A percentile compares a stretch with the other conserved stretches of the same genome.
phyloP scores from a whole-genome alignment of 495 filamentous ascomycete genomes.

The Penicillium goetzii region DNA sequence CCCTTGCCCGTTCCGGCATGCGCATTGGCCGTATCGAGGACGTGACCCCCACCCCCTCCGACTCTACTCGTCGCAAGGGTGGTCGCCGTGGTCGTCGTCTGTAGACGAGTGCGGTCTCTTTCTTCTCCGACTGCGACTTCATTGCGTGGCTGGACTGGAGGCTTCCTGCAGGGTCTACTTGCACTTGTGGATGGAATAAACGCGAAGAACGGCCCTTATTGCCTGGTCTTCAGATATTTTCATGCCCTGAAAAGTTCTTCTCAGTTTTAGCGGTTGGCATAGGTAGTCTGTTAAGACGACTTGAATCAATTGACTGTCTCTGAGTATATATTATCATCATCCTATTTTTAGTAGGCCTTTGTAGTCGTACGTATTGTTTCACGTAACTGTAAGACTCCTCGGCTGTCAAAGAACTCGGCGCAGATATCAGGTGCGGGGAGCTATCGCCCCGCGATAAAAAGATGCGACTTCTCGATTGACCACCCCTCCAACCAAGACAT shows the following conservation, averaged over 20 bases:
- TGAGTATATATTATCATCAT: constrained; percentile 14
- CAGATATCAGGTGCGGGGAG: constrained; percentile 17
- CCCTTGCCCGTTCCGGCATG: constrained; percentile 97
- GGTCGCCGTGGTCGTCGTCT: constrained; percentile 99
- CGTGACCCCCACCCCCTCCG: constrained; percentile 97
- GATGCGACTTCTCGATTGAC: constrained; percentile 1
- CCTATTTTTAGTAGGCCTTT: background rate
- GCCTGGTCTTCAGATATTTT: constrained; percentile 61
- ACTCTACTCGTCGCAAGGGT: constrained; percentile 98
- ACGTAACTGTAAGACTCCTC: background rate
- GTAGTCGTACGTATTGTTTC: background rate
- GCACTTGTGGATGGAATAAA: constrained; percentile 60
- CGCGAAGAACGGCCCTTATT: constrained; percentile 58
- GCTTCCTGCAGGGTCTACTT: constrained; percentile 40
- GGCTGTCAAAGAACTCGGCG: background rate
- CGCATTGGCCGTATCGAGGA: constrained; percentile 99
- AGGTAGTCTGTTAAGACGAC: constrained; percentile 24
- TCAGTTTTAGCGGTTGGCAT: constrained; percentile 32
- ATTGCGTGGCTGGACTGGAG: constrained; percentile 43
- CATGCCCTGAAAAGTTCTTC: constrained; percentile 45
- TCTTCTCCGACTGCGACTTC: constrained; percentile 34
- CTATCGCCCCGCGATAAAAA: constrained; percentile 26
- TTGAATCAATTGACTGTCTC: constrained; percentile 32
- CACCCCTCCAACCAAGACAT: background rate
- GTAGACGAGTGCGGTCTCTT: constrained; percentile 57